Conservation (phyloP, 768 basidiomycete genomes). For the Dentipellis sp. region DNA sequence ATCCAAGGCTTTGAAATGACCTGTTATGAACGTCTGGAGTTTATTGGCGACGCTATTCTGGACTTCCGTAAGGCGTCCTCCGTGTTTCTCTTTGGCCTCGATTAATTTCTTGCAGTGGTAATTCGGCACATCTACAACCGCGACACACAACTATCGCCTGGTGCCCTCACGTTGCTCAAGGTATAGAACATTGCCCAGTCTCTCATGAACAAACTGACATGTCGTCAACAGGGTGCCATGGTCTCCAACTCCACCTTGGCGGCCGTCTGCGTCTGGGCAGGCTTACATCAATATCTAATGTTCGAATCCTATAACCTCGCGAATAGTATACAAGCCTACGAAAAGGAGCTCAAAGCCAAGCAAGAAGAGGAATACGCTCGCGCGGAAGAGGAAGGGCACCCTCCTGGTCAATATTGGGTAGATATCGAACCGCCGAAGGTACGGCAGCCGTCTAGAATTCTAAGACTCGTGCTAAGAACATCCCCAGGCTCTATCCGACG, state of each 20-base stretch:
- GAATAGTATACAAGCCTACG: conserved; percentile 45
- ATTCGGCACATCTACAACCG: conserved; percentile 61
- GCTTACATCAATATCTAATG: conserved; percentile 53
- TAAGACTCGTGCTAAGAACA: neutral
- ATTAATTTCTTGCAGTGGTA: conserved; percentile 41
- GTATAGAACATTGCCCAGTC: conserved; percentile 22
- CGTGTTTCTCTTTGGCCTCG: conserved; percentile 2
- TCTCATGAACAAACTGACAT: neutral
- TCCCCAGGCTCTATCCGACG: conserved; percentile 61
- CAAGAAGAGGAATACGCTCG: conserved; percentile 36
- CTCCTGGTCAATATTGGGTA: conserved; percentile 69
- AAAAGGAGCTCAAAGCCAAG: conserved; percentile 33
- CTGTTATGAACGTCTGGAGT: conserved; percentile 72
- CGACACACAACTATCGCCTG: conserved; percentile 57
- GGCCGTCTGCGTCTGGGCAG: conserved; percentile 63
- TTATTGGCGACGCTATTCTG: conserved; percentile 79
- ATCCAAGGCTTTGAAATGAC: conserved; percentile 44
- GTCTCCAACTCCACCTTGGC: conserved; percentile 75
- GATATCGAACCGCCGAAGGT: conserved; percentile 76
- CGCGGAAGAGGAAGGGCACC: conserved; percentile 39
- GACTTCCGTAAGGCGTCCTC: conserved; percentile 55
- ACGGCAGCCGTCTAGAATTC: conserved; percentile 4
- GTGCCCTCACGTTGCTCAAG: conserved; percentile 74
- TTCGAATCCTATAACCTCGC: conserved; percentile 47
- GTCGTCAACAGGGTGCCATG: conserved; percentile 58